Evolutionary conservation across 1,284 basidiomycete species (phyloP), one percentile per base, ranked within the genome.

Genomic region (Trametes sp.): DNA sequence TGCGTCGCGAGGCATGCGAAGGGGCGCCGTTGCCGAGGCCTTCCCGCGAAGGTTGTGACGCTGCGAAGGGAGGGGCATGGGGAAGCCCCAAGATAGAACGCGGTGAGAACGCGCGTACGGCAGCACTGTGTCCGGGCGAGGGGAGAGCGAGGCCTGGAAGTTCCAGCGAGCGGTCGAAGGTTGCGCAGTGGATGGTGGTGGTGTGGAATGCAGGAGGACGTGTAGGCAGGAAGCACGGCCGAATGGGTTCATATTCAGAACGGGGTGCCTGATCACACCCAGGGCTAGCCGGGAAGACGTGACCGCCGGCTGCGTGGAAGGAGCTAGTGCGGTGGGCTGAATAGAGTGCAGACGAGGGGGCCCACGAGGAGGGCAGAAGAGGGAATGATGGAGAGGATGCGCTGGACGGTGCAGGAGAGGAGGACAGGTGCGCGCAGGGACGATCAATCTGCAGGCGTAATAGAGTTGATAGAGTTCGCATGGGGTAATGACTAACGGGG

Each of bases 351-450:
- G 29, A 35, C 29, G 16, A 24, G 50, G 50, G 51, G 35, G 42
- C 41, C 29, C 53, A 54, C 53, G 53, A 44, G 53, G 41, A 9
- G 57, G 51, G 45, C 33, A 45, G 26, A 29, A 44, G 29, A 46
- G 38, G 11, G 24, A 13, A n/a, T 35, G 51, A 36, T 14, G 51
- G 35, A 1, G 35, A 28, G 23, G 9, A 23, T 14, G 31, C 51
- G 23, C 11, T 13, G n/a, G 29, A n/a, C n/a, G n/a, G n/a, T n/a
- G n/a, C n/a, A n/a, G n/a, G n/a, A n/a, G n/a, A n/a, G n/a, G n/a
- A n/a, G n/a, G n/a, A n/a, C n/a, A n/a, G n/a, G n/a, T n/a, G n/a
- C 6, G 35, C 50, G 62, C 62, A 67, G 62, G 62, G 66, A 67
- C 66, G 66, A 67, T 67, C 66, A 61, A 50, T 59, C 51, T 59